phyloP scores from a whole-genome alignment of 1,284 basidiomycete genomes.

The Austroboletus niveus region DNA sequence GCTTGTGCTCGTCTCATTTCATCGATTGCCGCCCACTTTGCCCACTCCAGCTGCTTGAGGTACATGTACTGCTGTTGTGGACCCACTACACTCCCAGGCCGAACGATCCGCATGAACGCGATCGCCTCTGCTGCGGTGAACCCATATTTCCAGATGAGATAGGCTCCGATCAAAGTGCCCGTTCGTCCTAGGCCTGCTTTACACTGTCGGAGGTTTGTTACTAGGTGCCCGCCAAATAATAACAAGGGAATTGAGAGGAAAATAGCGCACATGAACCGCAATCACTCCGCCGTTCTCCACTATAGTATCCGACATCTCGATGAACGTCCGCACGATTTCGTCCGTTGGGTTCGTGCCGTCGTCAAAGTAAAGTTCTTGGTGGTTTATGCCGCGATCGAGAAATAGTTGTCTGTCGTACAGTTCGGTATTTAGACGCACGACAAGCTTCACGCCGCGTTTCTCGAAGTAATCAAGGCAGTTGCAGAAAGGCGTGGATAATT shows the following conservation, averaged over 20 bases:
- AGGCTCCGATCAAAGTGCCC: slow-evolving; percentile 95
- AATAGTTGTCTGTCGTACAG: slow-evolving; percentile 90
- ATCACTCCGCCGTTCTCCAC: slow-evolving; percentile 80
- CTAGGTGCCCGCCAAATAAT: slow-evolving; percentile 10
- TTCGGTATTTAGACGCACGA: slow-evolving; percentile 92
- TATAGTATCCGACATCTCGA: slow-evolving; percentile 78
- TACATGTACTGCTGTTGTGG: slow-evolving; percentile 96
- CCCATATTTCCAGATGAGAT: slow-evolving; percentile 98
- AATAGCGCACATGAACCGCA: slow-evolving; percentile 76
- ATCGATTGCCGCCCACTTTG: slow-evolving; percentile 87
- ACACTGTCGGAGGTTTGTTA: slow-evolving; percentile 53
- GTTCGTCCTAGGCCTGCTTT: slow-evolving; percentile 93
- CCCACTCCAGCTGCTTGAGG: slow-evolving; percentile 92
- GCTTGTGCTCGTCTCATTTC: slow-evolving; percentile 57
- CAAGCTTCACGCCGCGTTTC: slow-evolving; percentile 84
- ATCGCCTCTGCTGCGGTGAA: slow-evolving; percentile 98
- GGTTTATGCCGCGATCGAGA: slow-evolving; percentile 83
- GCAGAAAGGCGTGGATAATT: slow-evolving; percentile 73
- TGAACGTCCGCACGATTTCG: slow-evolving; percentile 90
- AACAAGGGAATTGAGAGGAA: slow-evolving; percentile 16
- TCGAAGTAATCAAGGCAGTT: slow-evolving; percentile 94
- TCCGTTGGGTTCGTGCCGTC: slow-evolving; percentile 98
- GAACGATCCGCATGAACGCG: slow-evolving; percentile 96
- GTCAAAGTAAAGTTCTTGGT: slow-evolving; percentile 94
- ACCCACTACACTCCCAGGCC: slow-evolving; percentile 95